These are phyloP conservation scores for Polygonum maritimum DNA, from an alignment of 148 eudicot genomes.

Conservation along the genomic window DNA sequence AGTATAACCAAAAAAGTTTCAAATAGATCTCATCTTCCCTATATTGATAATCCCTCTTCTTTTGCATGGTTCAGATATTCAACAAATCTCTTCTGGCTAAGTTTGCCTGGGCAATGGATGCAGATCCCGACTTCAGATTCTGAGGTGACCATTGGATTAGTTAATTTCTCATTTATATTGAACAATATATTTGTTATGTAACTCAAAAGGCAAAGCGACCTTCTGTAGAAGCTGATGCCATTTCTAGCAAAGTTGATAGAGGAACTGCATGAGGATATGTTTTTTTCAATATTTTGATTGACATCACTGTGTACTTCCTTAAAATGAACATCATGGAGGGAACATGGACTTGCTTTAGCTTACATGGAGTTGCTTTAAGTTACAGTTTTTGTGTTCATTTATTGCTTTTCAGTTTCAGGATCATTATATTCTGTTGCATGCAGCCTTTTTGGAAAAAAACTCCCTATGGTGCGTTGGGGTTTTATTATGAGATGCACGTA, in stretches of 20 bases:
- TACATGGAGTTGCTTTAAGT: not conserved
- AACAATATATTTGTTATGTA: not conserved
- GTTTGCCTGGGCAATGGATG: slow-evolving; percentile 98
- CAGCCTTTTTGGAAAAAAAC: not conserved
- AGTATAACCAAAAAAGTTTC: not conserved
- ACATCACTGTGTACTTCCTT: not conserved
- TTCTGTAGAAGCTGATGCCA: not conserved
- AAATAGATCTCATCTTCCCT: not conserved
- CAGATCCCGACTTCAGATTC: slow-evolving; percentile 82
- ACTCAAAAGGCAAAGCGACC: not conserved
- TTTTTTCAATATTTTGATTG: not conserved
- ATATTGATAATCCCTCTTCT: not conserved
- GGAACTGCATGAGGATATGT: not conserved
- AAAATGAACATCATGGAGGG: not conserved
- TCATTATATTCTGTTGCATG: not conserved
- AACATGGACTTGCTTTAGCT: not conserved
- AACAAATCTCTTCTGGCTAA: slow-evolving; percentile 89
- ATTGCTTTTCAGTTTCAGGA: not conserved
- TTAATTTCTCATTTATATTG: not conserved
- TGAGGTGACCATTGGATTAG: slow-evolving; percentile 17
- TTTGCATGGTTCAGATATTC: slow-evolving; percentile 40
- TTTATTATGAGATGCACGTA: not conserved
- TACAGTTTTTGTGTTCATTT: not conserved
- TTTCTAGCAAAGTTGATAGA: not conserved
- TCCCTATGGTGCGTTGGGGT: not conserved